These are phyloP conservation scores for Punica granatum DNA, from an alignment of 345 rosid genomes.

Conservation along the genomic window DNA sequence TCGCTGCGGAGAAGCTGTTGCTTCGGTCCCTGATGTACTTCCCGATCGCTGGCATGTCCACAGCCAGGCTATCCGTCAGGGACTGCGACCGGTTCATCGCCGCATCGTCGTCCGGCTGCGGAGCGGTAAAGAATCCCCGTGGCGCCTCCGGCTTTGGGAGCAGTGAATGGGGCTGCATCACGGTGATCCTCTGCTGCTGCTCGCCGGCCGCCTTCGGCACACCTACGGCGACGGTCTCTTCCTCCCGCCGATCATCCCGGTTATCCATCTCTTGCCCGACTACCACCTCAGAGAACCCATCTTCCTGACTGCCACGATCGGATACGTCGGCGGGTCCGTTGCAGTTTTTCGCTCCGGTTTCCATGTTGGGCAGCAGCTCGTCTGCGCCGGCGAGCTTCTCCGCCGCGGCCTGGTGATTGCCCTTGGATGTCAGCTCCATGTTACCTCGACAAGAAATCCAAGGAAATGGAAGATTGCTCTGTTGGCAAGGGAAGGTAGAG, in stretches of 20 bases:
- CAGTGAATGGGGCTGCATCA: conserved; percentile 46
- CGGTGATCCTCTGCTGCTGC: conserved; percentile 3
- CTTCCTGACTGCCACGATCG: not conserved
- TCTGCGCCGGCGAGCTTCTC: not conserved
- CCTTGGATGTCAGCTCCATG: conserved; percentile 10
- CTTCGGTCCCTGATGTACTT: conserved; percentile 56
- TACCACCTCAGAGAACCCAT: conserved; percentile 4
- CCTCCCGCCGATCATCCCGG: conserved; percentile 3
- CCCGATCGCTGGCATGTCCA: conserved; percentile 40
- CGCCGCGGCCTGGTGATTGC: conserved; percentile 1
- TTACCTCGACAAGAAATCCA: too few species aligned
- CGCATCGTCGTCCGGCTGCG: not conserved
- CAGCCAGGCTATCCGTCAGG: conserved; percentile 20
- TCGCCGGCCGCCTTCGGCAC: not conserved
- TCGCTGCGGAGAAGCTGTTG: conserved; percentile 43
- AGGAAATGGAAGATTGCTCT: not conserved
- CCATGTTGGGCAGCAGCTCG: not conserved
- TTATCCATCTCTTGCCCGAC: not conserved
- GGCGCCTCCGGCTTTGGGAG: conserved; percentile 86
- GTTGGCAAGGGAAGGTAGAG: not conserved
- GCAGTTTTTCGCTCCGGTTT: not conserved
- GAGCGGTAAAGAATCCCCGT: conserved; percentile 25
- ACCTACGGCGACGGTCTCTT: conserved; percentile 5
- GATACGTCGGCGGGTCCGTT: not conserved
- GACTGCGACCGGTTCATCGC: conserved; percentile 22